phyloP scores from a whole-genome alignment of 2,329 filamentous ascomycete species.

The Talaromyces sp. region DNA sequence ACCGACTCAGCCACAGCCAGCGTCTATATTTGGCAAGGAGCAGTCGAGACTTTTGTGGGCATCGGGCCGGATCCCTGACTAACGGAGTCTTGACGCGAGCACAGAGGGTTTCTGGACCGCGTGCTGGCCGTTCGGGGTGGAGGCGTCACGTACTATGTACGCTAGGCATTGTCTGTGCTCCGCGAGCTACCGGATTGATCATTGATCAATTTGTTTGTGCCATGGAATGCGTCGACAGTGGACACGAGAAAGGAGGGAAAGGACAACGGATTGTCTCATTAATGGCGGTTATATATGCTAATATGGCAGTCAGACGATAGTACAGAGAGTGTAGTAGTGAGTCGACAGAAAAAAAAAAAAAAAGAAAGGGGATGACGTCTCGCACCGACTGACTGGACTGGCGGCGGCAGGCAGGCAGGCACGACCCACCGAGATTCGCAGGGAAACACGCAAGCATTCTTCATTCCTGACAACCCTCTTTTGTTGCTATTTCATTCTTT shows the following conservation, averaged over 20 bases:
- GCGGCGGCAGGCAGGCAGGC: background rate
- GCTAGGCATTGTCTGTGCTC: background rate
- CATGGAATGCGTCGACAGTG: background rate
- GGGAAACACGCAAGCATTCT: conserved; percentile 6
- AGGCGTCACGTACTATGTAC: background rate
- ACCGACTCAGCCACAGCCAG: conserved; percentile 3
- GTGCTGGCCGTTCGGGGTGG: conserved; percentile 1
- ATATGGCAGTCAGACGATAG: too few species aligned
- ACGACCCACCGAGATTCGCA: conserved; percentile 6
- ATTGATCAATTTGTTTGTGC: background rate
- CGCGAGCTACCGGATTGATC: background rate
- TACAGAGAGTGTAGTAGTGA: background rate
- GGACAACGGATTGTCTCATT: background rate
- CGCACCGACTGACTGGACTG: background rate
- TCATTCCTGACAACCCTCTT: background rate
- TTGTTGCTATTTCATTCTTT: background rate
- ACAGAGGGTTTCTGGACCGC: background rate
- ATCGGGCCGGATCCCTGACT: background rate
- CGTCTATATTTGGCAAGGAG: conserved; percentile 8
- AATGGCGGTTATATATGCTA: too few species aligned
- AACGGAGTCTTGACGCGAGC: background rate
- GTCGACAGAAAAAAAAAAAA: too few species aligned
- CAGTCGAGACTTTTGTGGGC: background rate
- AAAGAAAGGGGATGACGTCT: background rate
- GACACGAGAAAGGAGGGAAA: background rate